phyloP scores from a whole-genome alignment of 768 basidiomycete species.

The Rhodotorula sphaerocarpa region DNA sequence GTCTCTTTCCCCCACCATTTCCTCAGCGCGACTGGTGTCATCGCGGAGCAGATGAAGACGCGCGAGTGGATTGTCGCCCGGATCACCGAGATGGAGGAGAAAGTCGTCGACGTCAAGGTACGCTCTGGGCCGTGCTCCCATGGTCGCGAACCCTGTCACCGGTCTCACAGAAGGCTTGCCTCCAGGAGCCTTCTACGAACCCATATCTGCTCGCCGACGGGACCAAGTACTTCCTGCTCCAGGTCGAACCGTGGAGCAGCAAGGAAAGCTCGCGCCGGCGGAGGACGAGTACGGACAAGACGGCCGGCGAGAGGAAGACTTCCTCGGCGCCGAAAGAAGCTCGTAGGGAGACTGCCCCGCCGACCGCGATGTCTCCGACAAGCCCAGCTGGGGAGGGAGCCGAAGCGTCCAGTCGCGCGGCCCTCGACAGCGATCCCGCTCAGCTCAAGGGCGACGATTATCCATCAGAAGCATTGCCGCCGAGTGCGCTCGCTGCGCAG shows the following conservation, averaged over 20 bases:
- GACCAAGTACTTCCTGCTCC: slow-evolving; percentile 85
- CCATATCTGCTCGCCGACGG: slow-evolving; percentile 83
- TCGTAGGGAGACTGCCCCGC: neutral
- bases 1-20: slow-evolving; percentile 98
- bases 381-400: neutral
- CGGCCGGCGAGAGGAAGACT: neutral
- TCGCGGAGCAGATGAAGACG: slow-evolving; percentile 79
- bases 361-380: neutral
- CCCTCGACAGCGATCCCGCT: no score
- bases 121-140: slow-evolving; percentile 30
- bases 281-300: slow-evolving; percentile 11
- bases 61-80: slow-evolving; percentile 89
- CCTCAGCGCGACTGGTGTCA: slow-evolving; percentile 72
- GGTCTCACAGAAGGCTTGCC: no score
- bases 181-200: slow-evolving; percentile 69
- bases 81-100: slow-evolving; percentile 78
- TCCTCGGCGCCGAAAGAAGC: neutral
- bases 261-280: slow-evolving; percentile 28
- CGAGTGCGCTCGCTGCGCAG: neutral
- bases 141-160: no score
- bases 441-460: no score
- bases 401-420: slow-evolving; percentile 24
- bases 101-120: slow-evolving; percentile 71
- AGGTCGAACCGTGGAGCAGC: slow-evolving; percentile 74
- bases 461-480: slow-evolving; percentile 18